Evolutionary conservation across 1,284 basidiomycete species (phyloP).

Genomic region (Trichosporon inkin): DNA sequence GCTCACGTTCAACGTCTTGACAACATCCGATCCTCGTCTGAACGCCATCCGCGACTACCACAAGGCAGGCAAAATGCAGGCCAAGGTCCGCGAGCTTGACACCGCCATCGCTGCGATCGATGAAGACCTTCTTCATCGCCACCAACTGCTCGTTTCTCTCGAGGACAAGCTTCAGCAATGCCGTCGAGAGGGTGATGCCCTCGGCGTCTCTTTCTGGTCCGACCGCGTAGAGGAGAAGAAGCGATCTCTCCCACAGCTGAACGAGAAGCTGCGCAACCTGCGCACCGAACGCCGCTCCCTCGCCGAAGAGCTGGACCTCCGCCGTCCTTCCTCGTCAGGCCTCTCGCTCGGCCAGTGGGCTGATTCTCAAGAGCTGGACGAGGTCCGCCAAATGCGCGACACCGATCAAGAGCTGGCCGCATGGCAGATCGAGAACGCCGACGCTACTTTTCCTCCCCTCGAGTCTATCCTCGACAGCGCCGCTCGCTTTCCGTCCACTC

Average conservation of each 20-base stretch:
- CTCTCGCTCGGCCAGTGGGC: conserved; percentile 29
- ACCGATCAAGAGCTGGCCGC: conserved; percentile 41
- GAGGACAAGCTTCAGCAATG: conserved; percentile 35
- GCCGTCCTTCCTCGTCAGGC: conserved; percentile 16
- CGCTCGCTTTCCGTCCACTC: conserved; percentile 13
- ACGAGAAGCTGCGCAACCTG: conserved; percentile 23
- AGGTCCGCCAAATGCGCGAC: conserved; percentile 13
- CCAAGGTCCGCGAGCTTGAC: conserved; percentile 27
- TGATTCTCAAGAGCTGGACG: conserved; percentile 21
- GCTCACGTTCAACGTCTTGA: conserved; percentile 46
- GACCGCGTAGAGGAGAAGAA: conserved; percentile 41
- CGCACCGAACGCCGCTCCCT: conserved; percentile 25
- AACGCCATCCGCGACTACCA: conserved; percentile 42
- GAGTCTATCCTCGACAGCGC: conserved; percentile 32
- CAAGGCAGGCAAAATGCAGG: conserved; percentile 33
- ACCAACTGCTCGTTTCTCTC: conserved; percentile 36
- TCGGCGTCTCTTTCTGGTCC: conserved; percentile 39
- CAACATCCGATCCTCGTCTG: conserved; percentile 46
- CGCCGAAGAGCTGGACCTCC: conserved; percentile 31
- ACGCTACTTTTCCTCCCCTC: conserved; percentile 38
- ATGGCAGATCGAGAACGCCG: conserved; percentile 32
- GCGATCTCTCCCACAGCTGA: conserved; percentile 26
- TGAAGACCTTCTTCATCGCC: conserved; percentile 32
- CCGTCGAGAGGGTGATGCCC: conserved; percentile 27
- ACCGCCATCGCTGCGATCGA: conserved; percentile 28